These are phyloP conservation scores for Protostelium mycophagum DNA, from an alignment of 78 protist species.

Conservation along the genomic window DNA sequence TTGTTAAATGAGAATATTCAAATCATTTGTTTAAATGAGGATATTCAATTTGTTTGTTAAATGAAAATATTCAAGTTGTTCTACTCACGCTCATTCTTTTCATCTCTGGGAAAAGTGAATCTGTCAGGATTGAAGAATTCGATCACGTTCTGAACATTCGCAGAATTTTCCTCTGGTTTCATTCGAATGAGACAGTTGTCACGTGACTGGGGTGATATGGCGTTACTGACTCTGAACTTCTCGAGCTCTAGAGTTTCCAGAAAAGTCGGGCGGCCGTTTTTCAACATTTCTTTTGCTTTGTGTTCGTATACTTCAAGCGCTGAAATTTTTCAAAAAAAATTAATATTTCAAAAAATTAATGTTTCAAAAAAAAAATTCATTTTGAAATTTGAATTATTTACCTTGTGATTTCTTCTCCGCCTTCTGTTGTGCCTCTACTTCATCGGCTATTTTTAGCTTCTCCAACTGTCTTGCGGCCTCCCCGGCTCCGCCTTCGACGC, in stretches of 20 bases:
- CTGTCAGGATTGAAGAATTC: not conserved
- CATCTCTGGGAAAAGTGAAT: not conserved
- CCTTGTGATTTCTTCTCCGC: not conserved
- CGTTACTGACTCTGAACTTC: not conserved
- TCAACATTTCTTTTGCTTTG: not conserved
- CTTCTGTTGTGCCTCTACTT: not conserved
- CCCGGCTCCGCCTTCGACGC: not conserved
- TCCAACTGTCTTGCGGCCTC: not conserved
- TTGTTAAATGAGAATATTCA: too few relatives aligned
- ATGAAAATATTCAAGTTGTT: too few relatives aligned
- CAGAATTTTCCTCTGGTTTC: not conserved
- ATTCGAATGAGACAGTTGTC: not conserved
- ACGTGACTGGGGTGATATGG: not conserved
- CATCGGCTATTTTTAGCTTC: not conserved
- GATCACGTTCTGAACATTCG: not conserved
- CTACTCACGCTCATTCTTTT: not conserved
- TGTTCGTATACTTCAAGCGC: not conserved
- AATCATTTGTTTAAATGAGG: too few relatives aligned
- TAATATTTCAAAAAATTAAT: not conserved
- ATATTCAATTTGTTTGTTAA: too few relatives aligned
- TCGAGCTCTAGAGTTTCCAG: not conserved
- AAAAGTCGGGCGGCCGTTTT: not conserved
- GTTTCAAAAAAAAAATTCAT: too few relatives aligned
- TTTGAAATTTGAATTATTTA: too few relatives aligned
- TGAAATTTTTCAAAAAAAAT: not conserved